Percentiles rank a stretch among this genome's conserved stretches.
Evolutionary conservation across 208 protist species (phyloP).

Genomic region (Leishmania mexicana): DNA sequence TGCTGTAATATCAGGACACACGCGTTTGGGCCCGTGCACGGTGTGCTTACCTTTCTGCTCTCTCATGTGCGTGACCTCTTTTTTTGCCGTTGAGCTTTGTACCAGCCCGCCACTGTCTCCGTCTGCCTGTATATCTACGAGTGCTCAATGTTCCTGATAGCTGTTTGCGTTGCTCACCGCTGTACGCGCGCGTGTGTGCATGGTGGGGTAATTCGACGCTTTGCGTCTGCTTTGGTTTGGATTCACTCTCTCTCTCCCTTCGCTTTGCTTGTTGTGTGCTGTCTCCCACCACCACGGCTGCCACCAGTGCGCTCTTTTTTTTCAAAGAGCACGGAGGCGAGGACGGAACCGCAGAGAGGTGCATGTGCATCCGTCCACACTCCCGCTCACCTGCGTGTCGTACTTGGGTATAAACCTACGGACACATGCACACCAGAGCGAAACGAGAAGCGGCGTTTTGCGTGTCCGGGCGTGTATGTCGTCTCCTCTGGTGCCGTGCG

Average conservation of each 20-base stretch:
- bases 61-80: not conserved
- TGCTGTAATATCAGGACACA: not conserved
- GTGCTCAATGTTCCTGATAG: not conserved
- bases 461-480: slow-evolving; percentile 5
- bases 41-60: not conserved
- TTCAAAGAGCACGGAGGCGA: no score
- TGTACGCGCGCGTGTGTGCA: not conserved
- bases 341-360: no score
- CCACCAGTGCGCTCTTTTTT: no score
- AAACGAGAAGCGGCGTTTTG: not conserved
- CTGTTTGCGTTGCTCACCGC: not conserved
- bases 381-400: no score
- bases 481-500: not conserved
- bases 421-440: no score
- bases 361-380: no score
- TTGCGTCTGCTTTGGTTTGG: not conserved
- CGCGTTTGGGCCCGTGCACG: not conserved
- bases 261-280: not conserved
- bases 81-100: not conserved
- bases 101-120: not conserved
- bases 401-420: no score
- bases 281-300: not conserved
- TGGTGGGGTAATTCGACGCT: not conserved
- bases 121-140: not conserved
- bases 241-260: not conserved